These are phyloP conservation scores for Atractiella rhizophila DNA, from an alignment of 768 basidiomycete species.

Conservation along the genomic window DNA sequence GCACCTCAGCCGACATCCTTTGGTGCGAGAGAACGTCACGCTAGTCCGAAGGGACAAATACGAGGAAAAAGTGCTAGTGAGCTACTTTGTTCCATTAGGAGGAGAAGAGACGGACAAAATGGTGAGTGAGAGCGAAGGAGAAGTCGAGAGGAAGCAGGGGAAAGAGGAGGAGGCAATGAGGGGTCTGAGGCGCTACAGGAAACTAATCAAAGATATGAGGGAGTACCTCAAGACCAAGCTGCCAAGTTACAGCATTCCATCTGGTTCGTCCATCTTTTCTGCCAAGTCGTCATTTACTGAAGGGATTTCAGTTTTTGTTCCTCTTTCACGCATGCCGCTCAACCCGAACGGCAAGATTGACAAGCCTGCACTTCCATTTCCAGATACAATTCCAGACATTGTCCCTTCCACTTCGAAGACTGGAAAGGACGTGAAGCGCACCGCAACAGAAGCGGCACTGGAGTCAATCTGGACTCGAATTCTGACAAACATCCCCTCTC, in stretches of 20 bases:
- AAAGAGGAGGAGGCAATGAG: slow-evolving; percentile 38
- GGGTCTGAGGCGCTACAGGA: slow-evolving; percentile 61
- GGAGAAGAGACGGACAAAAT: slow-evolving; percentile 40
- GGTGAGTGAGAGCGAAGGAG: slow-evolving; percentile 29
- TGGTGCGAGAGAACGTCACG: slow-evolving; percentile 92
- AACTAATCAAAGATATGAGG: slow-evolving; percentile 73
- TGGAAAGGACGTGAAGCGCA: slow-evolving; percentile 23
- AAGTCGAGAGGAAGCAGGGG: slow-evolving; percentile 14
- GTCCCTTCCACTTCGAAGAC: slow-evolving; percentile 17
- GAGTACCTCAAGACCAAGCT: slow-evolving; percentile 92
- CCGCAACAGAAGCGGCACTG: slow-evolving; percentile 52
- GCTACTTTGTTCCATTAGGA: slow-evolving; percentile 79
- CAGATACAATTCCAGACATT: slow-evolving; percentile 45
- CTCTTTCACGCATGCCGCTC: slow-evolving; percentile 77
- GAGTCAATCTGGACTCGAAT: slow-evolving; percentile 61
- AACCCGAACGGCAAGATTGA: slow-evolving; percentile 99
- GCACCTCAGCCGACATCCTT: slow-evolving; percentile 70
- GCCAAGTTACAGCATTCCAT: slow-evolving; percentile 78
- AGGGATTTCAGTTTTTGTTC: slow-evolving; percentile 78
- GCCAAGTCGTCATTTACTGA: background rate
- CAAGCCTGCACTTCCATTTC: slow-evolving; percentile 93
- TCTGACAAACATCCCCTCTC: slow-evolving; percentile 38
- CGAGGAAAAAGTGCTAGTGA: slow-evolving; percentile 94
- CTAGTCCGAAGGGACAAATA: slow-evolving; percentile 90
- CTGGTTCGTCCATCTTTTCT: slow-evolving; percentile 31